phyloP scores from a whole-genome alignment of 2,329 filamentous ascomycete genomes.

The Colletotrichum siamense region DNA sequence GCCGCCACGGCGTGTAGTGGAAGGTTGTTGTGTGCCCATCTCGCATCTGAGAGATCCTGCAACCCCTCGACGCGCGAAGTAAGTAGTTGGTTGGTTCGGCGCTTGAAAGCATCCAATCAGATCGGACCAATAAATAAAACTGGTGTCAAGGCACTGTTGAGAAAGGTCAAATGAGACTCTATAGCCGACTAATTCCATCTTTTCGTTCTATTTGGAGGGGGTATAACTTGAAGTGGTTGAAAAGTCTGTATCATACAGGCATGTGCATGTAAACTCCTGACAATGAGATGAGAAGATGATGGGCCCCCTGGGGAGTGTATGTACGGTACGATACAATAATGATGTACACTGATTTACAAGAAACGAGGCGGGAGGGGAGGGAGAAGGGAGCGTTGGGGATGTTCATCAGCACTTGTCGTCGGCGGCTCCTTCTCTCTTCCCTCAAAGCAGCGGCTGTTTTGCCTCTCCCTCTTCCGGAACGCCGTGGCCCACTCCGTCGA shows the following conservation, averaged over 20 bases:
- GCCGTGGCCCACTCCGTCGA: not conserved
- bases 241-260: not conserved
- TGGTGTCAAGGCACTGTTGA: not conserved
- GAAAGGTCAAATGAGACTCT: not conserved
- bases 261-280: not conserved
- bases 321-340: not conserved
- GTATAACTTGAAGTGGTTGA: not conserved
- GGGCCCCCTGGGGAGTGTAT: not conserved
- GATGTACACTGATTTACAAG: not conserved
- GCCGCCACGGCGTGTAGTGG: not conserved
- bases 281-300: constrained; percentile 10
- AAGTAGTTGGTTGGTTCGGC: not conserved
- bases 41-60: not conserved
- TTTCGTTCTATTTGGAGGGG: not conserved
- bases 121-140: not conserved
- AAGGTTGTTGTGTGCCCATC: not conserved
- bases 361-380: not conserved
- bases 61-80: not conserved
- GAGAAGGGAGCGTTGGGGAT: not conserved
- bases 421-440: not conserved
- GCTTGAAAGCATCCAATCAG: not conserved
- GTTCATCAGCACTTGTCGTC: not conserved
- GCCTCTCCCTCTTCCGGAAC: not conserved
- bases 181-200: not conserved
- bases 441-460: not conserved